These are phyloP conservation scores for Aspergillus floridensis DNA, from an alignment of 2,329 filamentous ascomycete species.

Conservation along the genomic window DNA sequence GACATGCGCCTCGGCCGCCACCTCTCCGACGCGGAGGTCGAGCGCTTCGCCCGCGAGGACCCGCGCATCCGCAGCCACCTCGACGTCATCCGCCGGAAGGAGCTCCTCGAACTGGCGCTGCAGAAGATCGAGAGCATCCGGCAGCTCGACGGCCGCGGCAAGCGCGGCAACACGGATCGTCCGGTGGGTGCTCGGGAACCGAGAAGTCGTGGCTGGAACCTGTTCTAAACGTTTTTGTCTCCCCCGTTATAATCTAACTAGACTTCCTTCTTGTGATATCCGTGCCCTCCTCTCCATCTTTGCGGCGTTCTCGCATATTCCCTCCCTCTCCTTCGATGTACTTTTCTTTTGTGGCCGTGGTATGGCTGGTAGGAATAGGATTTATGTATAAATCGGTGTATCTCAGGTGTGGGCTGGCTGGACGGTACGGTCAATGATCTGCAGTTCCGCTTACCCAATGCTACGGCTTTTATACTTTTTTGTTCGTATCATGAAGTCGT, in stretches of 20 bases:
- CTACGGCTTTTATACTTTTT: too few species aligned
- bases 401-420: background rate
- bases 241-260: background rate
- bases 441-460: too few species aligned
- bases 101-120: slow-evolving; percentile 85
- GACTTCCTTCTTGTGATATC: background rate
- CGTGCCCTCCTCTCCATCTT: background rate
- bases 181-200: slow-evolving; percentile 36
- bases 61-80: slow-evolving; percentile 84
- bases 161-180: slow-evolving; percentile 48
- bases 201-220: slow-evolving; percentile 42
- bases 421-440: too few species aligned
- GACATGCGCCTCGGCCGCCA: slow-evolving; percentile 81
- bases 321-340: background rate
- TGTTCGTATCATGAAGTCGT: too few species aligned
- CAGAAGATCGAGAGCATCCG: slow-evolving; percentile 93
- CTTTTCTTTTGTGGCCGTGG: background rate
- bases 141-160: slow-evolving; percentile 74
- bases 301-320: background rate
- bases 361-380: background rate
- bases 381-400: background rate
- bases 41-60: slow-evolving; percentile 89
- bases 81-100: slow-evolving; percentile 88
- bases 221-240: slow-evolving; percentile 36
- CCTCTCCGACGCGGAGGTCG: slow-evolving; percentile 74